Base-by-base conservation (phyloP, 208 protist species). In the Trypanosomatidae sp. region DNA sequence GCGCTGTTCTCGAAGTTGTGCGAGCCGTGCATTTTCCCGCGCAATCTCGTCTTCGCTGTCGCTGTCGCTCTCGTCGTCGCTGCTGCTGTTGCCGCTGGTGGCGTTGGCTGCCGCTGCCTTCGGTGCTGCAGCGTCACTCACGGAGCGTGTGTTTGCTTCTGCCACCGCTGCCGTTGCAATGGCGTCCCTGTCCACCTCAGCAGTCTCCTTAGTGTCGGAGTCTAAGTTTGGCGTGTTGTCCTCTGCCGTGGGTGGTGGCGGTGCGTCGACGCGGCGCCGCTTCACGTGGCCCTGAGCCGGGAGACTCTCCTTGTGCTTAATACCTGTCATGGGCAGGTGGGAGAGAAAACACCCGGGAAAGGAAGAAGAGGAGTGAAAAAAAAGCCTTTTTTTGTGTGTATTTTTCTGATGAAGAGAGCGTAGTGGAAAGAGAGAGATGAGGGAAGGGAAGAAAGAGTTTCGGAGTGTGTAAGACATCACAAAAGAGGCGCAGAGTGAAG, bases 261-360 rank as follows among this genome's bases (percentile, higher is more conserved):
- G 71, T 1, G 71, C 52, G 36, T 83, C 66, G 41, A 83, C 64
- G 33, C 88, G 88, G 28, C 85, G 85, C 28, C 88, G 88, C 62
- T 92, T 92, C 49, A 92, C 86, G 64, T 75, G 67, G 22, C 80
- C 69, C 49, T 92, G 85, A 12, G 69, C 82, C 15, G 82, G 84
- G 22, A 90, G 79, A 64, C 83, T 87, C 65, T 92, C 88, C 75
- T 92, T 92, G 81, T 92, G 88, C n/a, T 62, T 69, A 39, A 86
- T 83, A 15, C 75, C 77, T 19, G 76, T 33, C 78, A 83, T 83
- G n/a, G n/a, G n/a, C n/a, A n/a, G 7, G 15, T 9, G 7, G 8
- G 3, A 46, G 59, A n/a, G 59, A 28, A 44, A 12, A 19, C 36
- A 2, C 13, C 13, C n/a, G 19, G 36, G 58, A 28, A 19, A 28